Evolutionary conservation across 2,329 filamentous ascomycete genomes (phyloP), one percentile per base, ranked within the genome.

Genomic region (Teratosphaeria epicoccoides): DNA sequence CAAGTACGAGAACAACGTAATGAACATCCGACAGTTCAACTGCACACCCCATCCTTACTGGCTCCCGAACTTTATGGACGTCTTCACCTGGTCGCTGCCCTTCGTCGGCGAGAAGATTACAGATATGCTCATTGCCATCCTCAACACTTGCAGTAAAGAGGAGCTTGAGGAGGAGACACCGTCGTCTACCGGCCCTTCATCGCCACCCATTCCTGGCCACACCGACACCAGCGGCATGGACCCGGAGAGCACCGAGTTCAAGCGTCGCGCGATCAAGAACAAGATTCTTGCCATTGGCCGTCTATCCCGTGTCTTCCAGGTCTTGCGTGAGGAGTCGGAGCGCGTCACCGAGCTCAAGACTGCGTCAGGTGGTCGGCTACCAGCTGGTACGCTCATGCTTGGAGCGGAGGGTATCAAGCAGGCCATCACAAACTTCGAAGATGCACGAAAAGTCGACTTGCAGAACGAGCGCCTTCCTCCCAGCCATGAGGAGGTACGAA

Each of bases 21-120:
- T 98, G 93, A 98, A 98, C 76, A 98, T 98, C 67, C 83, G 93
- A 54, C 93, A 98, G 71, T 98, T 98, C 76, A 98, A 98, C 78
- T 98, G 91, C 80, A 97, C 93, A 22, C 93, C 93, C 28, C 93
- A 98, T 70, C 93, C 93, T 6, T 98, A 98, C 77, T 98, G 93
- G 93, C 81, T 98, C 47, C 93, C 93, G 51, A 98, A 98, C 76
- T 98, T 98, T 68, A 98, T 98, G 93, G 93, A 98, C 66, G 93
- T 98, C 57, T 98, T 98, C 68, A 98, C 93, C n/a, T 98, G 93
- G 93, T 98, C 93, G 28, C 77, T 98, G 55, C 93, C 93, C 0
- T 98, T 98, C 71, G 93, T 98, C 23, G 91, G 93, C 56, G 93
- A 98, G 72, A 98, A 98, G 79, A 75, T 98, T 66, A 97, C 93